Evolutionary conservation across 2,329 filamentous ascomycete genomes (phyloP).

Genomic region (Cytospora piceicola): DNA sequence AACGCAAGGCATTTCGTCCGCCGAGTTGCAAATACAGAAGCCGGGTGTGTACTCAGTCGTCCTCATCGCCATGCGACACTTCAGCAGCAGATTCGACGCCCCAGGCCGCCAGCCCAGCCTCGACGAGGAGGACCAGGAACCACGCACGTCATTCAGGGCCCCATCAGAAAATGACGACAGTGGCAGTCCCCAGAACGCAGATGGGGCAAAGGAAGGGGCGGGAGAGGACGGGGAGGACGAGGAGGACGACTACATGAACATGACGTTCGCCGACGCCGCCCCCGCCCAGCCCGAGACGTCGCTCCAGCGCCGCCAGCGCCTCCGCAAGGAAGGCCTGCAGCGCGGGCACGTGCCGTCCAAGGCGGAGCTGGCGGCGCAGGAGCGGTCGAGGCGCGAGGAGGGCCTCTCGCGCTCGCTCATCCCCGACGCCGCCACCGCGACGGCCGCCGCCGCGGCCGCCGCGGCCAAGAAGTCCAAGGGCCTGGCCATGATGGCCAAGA

Average conservation of each 20-base stretch:
- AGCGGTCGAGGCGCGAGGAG: conserved; percentile 71
- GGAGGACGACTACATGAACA: conserved; percentile 96
- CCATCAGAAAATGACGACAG: not conserved
- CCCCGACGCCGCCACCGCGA: conserved; percentile 46
- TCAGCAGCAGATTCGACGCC: conserved; percentile 9
- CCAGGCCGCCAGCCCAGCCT: conserved; percentile 13
- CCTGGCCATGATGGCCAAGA: conserved; percentile 93
- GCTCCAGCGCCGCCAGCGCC: conserved; percentile 56
- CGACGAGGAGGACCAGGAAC: conserved; percentile 5
- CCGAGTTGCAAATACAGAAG: not conserved
- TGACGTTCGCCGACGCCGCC: conserved; percentile 76
- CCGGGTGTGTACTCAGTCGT: not conserved
- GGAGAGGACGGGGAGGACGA: conserved; percentile 58
- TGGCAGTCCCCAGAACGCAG: not conserved
- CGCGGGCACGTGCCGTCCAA: conserved; percentile 76
- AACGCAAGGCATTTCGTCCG: not conserved
- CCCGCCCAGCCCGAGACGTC: conserved; percentile 52
- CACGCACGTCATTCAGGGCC: not conserved
- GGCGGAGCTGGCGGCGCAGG: conserved; percentile 77
- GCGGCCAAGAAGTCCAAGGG: conserved; percentile 72
- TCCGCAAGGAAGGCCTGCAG: conserved; percentile 67
- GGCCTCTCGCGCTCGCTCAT: conserved; percentile 77
- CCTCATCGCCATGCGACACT: conserved; percentile 19
- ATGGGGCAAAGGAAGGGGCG: not conserved
- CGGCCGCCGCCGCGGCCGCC: conserved; percentile 26